Conservation (phyloP, 176 grass and related monocot genomes). For the Zea luxurians region DNA sequence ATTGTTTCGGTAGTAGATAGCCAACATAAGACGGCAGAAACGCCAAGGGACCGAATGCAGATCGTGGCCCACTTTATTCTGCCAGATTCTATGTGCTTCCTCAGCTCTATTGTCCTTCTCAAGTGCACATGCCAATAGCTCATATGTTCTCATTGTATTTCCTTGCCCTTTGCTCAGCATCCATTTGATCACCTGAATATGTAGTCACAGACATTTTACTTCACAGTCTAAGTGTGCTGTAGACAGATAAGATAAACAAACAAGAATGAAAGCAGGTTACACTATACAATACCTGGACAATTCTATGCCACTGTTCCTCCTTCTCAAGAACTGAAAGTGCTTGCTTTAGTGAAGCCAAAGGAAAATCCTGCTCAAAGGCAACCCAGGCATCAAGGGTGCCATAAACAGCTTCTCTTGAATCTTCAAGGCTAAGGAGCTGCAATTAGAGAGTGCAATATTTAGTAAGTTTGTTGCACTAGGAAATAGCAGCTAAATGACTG, state of each 20-base stretch:
- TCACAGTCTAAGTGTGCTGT: not conserved
- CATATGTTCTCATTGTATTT: slow-evolving; percentile 76
- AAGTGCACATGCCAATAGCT: slow-evolving; percentile 74
- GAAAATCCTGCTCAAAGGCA: slow-evolving; percentile 76
- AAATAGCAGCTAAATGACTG: not conserved
- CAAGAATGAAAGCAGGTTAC: slow-evolving; percentile 22
- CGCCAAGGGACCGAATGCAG: slow-evolving; percentile 78
- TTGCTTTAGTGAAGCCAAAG: slow-evolving; percentile 62
- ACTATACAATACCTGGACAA: slow-evolving; percentile 61
- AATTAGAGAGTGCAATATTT: slow-evolving; percentile 10
- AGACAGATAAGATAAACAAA: slow-evolving; percentile 12
- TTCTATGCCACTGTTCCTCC: slow-evolving; percentile 88
- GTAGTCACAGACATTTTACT: slow-evolving; percentile 16
- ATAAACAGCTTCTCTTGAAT: slow-evolving; percentile 86
- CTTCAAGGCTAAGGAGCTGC: slow-evolving; percentile 79
- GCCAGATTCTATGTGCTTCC: slow-evolving; percentile 83
- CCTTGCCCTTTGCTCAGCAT: slow-evolving; percentile 96
- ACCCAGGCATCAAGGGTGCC: slow-evolving; percentile 88
- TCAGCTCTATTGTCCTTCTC: slow-evolving; percentile 97
- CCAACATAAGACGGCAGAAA: slow-evolving; percentile 78
- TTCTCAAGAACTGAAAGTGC: slow-evolving; percentile 78
- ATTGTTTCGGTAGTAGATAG: slow-evolving; percentile 92
- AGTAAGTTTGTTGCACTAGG: slow-evolving; percentile 4
- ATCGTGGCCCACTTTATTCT: slow-evolving; percentile 70
- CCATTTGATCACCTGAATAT: slow-evolving; percentile 82